Evolutionary conservation across 2,329 filamentous ascomycete species (phyloP).

Genomic region (Coleophoma cylindrospora): DNA sequence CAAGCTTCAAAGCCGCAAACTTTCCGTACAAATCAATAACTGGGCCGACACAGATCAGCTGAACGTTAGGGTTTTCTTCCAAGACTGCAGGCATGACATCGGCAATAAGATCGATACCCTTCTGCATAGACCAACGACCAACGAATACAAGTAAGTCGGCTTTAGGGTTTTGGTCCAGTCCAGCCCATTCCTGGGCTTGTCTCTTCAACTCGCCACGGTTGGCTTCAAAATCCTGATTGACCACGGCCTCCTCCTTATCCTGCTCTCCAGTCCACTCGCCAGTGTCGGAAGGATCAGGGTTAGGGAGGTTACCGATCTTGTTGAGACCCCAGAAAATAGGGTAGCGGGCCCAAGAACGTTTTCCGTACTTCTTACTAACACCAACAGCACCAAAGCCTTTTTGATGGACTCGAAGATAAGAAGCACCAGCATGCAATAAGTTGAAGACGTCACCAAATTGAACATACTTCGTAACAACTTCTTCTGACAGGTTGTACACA

Average conservation of each 20-base stretch:
- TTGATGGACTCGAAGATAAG: constrained; percentile 60
- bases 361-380: constrained; percentile 63
- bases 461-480: constrained; percentile 36
- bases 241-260: constrained; percentile 12
- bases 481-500: constrained; percentile 55
- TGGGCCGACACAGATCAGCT: constrained; percentile 59
- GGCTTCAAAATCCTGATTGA: background rate
- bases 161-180: constrained; percentile 52
- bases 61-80: constrained; percentile 52
- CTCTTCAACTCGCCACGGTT: constrained; percentile 12
- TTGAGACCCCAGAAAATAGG: constrained; percentile 63
- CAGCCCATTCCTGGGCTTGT: constrained; percentile 65
- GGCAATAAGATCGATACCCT: constrained; percentile 65
- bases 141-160: constrained; percentile 66
- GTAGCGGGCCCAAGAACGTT: constrained; percentile 59
- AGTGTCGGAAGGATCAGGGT: constrained; percentile 59
- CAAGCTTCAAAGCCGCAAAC: constrained; percentile 61
- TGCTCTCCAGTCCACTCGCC: constrained; percentile 54
- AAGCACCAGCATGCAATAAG: constrained; percentile 48
- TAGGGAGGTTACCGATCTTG: constrained; percentile 62
- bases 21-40: constrained; percentile 67
- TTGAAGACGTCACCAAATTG: constrained; percentile 32
- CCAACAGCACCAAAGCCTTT: constrained; percentile 63
- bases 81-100: constrained; percentile 61
- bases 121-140: constrained; percentile 65